These are phyloP conservation scores for Remersonia thermophila DNA, from an alignment of 2,329 filamentous ascomycete species.

Conservation along the genomic window DNA sequence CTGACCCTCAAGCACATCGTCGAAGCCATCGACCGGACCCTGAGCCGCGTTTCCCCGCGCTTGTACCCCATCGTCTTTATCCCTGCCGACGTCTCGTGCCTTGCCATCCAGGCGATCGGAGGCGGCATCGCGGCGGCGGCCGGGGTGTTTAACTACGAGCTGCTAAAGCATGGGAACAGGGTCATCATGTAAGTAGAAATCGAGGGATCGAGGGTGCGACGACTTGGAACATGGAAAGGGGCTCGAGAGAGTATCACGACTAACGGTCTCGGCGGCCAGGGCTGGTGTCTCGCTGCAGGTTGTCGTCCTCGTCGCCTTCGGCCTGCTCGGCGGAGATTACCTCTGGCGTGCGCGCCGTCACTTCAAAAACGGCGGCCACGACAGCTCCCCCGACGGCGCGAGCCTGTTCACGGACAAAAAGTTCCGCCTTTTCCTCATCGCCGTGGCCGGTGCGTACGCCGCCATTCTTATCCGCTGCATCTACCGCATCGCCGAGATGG, in stretches of 20 bases:
- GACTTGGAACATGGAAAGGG: no score
- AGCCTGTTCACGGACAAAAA: slow-evolving; percentile 30
- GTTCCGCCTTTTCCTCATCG: slow-evolving; percentile 31
- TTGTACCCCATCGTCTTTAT: slow-evolving; percentile 46
- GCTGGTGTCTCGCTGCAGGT: slow-evolving; percentile 44
- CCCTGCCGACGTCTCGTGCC: slow-evolving; percentile 44
- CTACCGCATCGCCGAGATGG: slow-evolving; percentile 51
- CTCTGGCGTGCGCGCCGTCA: slow-evolving; percentile 28
- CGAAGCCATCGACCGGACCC: slow-evolving; percentile 32
- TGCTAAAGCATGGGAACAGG: slow-evolving; percentile 35
- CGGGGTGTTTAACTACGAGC: slow-evolving; percentile 21
- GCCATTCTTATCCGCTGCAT: slow-evolving; percentile 38
- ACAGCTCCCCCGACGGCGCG: slow-evolving; percentile 15
- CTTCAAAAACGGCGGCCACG: slow-evolving; percentile 21
- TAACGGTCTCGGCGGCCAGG: no score
- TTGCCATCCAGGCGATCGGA: slow-evolving; percentile 47
- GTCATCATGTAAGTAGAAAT: slow-evolving; percentile 30
- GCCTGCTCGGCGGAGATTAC: slow-evolving; percentile 32
- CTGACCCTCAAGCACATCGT: slow-evolving; percentile 49
- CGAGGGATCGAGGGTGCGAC: no score
- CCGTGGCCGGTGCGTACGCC: slow-evolving; percentile 32
- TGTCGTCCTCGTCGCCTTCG: slow-evolving; percentile 36
- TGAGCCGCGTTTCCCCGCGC: slow-evolving; percentile 37
- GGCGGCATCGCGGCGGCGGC: slow-evolving; percentile 43
- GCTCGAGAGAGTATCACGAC: no score